A percentile compares a stretch with the other conserved stretches of the same genome.
Evolutionary conservation across 305 asterid genomes (phyloP).

Genomic region (Fraxinus sp.): DNA sequence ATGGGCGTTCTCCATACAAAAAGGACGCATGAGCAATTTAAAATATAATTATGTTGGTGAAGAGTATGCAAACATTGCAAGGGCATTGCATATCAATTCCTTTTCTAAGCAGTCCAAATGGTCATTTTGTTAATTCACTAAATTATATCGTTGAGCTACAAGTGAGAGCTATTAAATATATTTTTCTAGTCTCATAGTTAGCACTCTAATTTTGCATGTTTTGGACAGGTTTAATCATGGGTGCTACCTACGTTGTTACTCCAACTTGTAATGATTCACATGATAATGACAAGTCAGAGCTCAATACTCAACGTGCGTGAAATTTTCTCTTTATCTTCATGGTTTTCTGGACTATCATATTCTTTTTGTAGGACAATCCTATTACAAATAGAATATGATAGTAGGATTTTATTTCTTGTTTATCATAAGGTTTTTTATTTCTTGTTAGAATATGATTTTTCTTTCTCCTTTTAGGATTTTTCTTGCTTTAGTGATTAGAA

Average conservation of each 20-base stretch:
- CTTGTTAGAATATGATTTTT: not conserved
- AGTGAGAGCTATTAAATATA: not conserved
- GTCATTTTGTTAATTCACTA: slow-evolving; percentile 13
- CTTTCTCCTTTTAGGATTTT: not conserved
- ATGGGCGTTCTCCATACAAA: slow-evolving; percentile 2
- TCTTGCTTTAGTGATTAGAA: not conserved
- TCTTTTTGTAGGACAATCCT: not conserved
- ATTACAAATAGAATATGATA: not conserved
- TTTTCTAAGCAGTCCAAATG: slow-evolving; percentile 8
- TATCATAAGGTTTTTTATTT: too few species aligned
- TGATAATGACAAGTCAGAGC: slow-evolving; percentile 50
- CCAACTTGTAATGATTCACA: slow-evolving; percentile 55
- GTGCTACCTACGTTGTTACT: slow-evolving; percentile 60
- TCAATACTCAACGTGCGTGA: slow-evolving; percentile 54
- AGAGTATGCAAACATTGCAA: slow-evolving; percentile 12
- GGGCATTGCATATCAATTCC: not conserved
- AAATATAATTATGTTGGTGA: not conserved
- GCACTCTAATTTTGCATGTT: slow-evolving; percentile 23
- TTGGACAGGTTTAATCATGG: slow-evolving; percentile 66
- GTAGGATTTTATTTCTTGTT: too few species aligned
- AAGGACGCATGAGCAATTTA: slow-evolving; percentile 18
- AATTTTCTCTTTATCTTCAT: slow-evolving; percentile 22
- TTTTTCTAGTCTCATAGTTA: not conserved
- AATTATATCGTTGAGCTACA: slow-evolving; percentile 20
- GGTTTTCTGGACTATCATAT: not conserved